Base-by-base conservation (phyloP, 495 filamentous ascomycete genomes). In the Xylaria telfairii region DNA sequence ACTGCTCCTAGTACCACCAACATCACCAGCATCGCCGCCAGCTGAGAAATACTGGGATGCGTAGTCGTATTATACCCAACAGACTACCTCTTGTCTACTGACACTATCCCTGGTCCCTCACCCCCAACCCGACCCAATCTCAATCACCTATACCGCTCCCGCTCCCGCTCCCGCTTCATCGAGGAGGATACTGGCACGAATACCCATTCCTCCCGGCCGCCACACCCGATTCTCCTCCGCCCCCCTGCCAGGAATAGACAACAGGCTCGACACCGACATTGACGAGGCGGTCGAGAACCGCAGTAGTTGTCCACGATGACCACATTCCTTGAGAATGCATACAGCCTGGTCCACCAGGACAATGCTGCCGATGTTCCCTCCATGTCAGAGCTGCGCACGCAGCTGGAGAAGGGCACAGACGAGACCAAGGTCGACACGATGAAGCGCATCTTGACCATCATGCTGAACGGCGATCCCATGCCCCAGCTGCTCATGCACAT, bases 381-480 rank as follows among this genome's bases (percentile, higher is more conserved):
- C 26, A 82, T 94, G 79, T 92, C 93, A 78, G 96, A 98, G 83
- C 84, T 99, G 80, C 93, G 92, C 80, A 91, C 91, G 73, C 94
- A 97, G 85, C 86, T 99, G 74, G 96, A 99, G 81, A 98, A 98
- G 85, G 96, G 96, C 72, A 97, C 86, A 71, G 96, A 99, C 83
- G 96, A 99, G 80, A 89, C 89, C 75, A 99, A 99, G 86, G 85
- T 96, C 81, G 96, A 98, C 74, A 98, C 96, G 19, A 98, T 99
- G 96, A 96, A 96, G 87, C 91, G 91, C 84, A 92, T 99, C 82
- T 87, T 98, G 72, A 97, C 93, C 71, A 88, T 97, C 80, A 97
- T 98, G 95, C 90, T 99, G 76, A 99, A 98, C 78, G 96, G 96
- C 68, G 96, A 98, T 77, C 93, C 96, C 44, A 94, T 98, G 92